A percentile compares a stretch with the other conserved stretches of the same genome.
phyloP scores from a whole-genome alignment of 257 asterid genomes.

The Nicotiana benthamiana region DNA sequence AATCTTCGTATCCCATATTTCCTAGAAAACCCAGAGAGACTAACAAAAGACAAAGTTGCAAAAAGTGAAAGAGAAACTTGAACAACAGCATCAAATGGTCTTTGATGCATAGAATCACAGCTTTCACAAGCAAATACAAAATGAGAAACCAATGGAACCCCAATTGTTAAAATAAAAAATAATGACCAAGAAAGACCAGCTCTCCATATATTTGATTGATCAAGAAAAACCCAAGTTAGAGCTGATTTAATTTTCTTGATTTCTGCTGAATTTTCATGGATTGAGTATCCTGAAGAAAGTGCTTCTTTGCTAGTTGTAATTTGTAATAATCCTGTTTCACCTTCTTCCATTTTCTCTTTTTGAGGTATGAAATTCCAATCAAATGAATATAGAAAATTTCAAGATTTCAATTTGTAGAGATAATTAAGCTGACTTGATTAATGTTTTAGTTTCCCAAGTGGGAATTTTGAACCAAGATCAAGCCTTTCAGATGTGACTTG shows the following conservation, averaged over 20 bases:
- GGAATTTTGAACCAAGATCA: not conserved
- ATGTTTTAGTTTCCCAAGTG: not conserved
- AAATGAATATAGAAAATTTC: not conserved
- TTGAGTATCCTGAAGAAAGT: constrained; percentile 2
- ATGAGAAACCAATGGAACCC: constrained; percentile 69
- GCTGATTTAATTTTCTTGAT: constrained; percentile 47
- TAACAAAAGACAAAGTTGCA: constrained; percentile 59
- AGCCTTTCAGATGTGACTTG: not conserved
- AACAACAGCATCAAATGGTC: constrained; percentile 56
- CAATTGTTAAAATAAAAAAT: constrained; percentile 59
- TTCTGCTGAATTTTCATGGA: constrained; percentile 14
- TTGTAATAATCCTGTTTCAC: not conserved
- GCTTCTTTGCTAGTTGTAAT: not conserved
- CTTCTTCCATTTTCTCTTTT: constrained; percentile 20
- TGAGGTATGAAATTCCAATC: not conserved
- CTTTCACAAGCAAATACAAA: constrained; percentile 46
- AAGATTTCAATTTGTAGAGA: not conserved
- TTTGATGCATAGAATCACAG: constrained; percentile 52
- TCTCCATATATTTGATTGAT: constrained; percentile 59
- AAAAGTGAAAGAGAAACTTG: constrained; percentile 65
- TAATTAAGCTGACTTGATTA: not conserved
- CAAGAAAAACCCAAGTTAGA: constrained; percentile 69
- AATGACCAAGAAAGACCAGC: constrained; percentile 79
- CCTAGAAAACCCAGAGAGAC: constrained; percentile 53
- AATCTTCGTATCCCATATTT: constrained; percentile 66